Evolutionary conservation across 805 yeast genomes (phyloP).

Genomic region (Blastobotrys muscicola): DNA sequence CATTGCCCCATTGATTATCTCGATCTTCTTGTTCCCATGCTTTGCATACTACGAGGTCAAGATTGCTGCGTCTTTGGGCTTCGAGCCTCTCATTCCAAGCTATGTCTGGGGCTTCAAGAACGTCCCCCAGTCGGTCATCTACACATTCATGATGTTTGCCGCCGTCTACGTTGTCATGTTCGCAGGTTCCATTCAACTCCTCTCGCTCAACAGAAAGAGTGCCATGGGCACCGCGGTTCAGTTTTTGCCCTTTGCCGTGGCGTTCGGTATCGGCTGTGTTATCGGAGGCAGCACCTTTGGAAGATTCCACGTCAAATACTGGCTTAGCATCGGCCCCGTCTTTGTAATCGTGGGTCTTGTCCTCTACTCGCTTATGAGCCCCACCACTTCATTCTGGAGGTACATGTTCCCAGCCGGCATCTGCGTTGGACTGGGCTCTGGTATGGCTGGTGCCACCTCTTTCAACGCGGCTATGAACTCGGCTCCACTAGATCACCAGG

Average conservation of each 20-base stretch:
- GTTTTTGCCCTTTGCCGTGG: conserved; percentile 28
- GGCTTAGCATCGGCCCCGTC: conserved; percentile 1
- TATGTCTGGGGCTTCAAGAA: conserved; percentile 23
- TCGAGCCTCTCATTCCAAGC: conserved; percentile 24
- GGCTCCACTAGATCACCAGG: conserved; percentile 33
- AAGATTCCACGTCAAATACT: conserved; percentile 8
- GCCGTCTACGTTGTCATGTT: conserved; percentile 18
- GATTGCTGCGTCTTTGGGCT: background rate
- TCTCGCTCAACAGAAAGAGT: conserved; percentile 21
- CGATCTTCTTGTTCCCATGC: conserved; percentile 25
- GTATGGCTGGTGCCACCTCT: conserved; percentile 30
- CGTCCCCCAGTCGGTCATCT: conserved; percentile 19
- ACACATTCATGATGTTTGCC: conserved; percentile 18
- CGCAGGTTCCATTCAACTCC: conserved; percentile 22
- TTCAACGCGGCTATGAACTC: conserved; percentile 24
- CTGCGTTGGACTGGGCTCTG: conserved; percentile 22
- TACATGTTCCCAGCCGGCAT: conserved; percentile 22
- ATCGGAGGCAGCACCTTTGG: conserved; percentile 19
- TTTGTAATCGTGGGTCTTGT: conserved; percentile 16
- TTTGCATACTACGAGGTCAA: conserved; percentile 28
- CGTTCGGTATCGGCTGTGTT: conserved; percentile 24
- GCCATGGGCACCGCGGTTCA: conserved; percentile 32
- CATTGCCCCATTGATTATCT: conserved; percentile 35
- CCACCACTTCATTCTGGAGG: conserved; percentile 24
- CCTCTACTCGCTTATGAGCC: conserved; percentile 21